Conservation (phyloP, 148 eudicot genomes). For the Spergularia marina region DNA sequence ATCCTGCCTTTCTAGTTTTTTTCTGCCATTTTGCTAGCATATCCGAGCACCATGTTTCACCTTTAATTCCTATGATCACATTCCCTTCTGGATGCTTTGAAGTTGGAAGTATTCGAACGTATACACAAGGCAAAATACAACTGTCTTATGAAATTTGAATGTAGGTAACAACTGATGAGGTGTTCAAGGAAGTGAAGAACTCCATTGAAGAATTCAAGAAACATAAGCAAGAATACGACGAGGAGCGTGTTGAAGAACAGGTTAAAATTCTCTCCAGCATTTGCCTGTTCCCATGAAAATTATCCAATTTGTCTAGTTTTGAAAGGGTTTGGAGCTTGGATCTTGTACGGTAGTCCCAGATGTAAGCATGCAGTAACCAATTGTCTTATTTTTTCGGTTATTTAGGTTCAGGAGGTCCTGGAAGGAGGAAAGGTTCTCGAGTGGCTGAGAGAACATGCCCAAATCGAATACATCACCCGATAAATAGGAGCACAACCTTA, state of each 20-base stretch:
- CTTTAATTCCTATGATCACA: background rate
- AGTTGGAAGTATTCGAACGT: no score
- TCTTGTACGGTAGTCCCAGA: background rate
- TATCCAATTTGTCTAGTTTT: background rate
- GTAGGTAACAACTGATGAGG: slow-evolving; percentile 80
- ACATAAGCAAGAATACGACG: slow-evolving; percentile 82
- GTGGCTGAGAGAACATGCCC: slow-evolving; percentile 76
- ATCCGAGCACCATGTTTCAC: background rate
- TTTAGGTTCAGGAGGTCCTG: slow-evolving; percentile 82
- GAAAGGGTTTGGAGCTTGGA: background rate
- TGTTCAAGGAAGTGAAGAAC: slow-evolving; percentile 79
- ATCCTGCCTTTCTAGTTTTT: background rate
- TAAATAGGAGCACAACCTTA: background rate
- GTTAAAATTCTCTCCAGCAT: slow-evolving; percentile 28
- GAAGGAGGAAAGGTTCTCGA: slow-evolving; percentile 98
- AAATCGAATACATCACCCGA: slow-evolving; percentile 48
- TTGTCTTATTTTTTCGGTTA: background rate
- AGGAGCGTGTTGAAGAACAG: slow-evolving; percentile 79
- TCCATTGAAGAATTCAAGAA: slow-evolving; percentile 77
- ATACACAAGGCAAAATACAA: background rate
- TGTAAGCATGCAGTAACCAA: background rate
- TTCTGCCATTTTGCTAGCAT: background rate
- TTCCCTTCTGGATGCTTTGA: no score
- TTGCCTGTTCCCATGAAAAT: background rate
- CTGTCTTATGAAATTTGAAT: slow-evolving; percentile 4